Base-by-base conservation (phyloP, 2,329 filamentous ascomycete species). In the Ceratocystis lukuohia region DNA sequence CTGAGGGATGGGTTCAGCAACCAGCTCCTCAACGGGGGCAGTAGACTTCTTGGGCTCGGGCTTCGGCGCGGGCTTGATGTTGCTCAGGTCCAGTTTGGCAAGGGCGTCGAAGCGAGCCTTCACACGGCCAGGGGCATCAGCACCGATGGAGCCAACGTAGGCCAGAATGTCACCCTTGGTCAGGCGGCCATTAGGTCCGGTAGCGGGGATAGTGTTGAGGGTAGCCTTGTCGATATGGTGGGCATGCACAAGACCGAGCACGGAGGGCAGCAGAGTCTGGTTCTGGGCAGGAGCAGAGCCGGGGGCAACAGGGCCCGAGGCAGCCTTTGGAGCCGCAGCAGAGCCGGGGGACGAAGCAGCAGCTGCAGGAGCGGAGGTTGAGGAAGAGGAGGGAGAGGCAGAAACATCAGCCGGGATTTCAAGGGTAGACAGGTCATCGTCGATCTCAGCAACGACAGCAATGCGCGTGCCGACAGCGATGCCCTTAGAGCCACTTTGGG, bases 81-180 rank as follows among this genome's bases (percentile, higher is more conserved):
- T 96, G 79, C 88, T 94, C 28, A 99, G 84, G 75, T 99, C 93
- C 65, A 99, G 85, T 75, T 95, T 91, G 53, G 84, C 79, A 62
- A 94, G 84, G 75, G 91, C 87, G 68, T 84, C 80, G 73, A 96
- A 87, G 64, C 84, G 85, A 67, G 82, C 79, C 66, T 89, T 88
- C 71, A 91, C 82, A 69, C 85, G 80, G 25, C 84, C 81, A 1
- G 93, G 88, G 70, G 89, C 88, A 68, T 85, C 81, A 69, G 85
- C 79, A 68, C 87, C 80, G 72, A 96, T 90, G 71, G 82, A 80
- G 69, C 94, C 94, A 17, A 97, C 77, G 75, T 93, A 94, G 61
- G 91, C 92, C 65, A 99, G 84, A 5, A 99, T 88, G 74, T 99
- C 94, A 66, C 94, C 94, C 81, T 99, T 99, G 69, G 99, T 82